phyloP scores from a whole-genome alignment of 768 basidiomycete genomes.

The Solioccasus polychromus region DNA sequence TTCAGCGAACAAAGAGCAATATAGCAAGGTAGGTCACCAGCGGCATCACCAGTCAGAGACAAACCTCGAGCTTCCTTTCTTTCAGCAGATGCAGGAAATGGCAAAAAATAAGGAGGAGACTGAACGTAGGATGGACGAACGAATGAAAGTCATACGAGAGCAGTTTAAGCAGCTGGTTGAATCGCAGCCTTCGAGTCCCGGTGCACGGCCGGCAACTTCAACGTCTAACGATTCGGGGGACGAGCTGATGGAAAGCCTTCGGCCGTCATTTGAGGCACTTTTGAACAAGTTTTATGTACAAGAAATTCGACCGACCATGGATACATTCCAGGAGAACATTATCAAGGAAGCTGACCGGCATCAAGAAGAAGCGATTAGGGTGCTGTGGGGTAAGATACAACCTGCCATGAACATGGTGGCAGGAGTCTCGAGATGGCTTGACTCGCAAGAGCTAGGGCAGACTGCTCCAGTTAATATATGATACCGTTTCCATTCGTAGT shows the following conservation, averaged over 20 bases:
- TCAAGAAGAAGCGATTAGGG: slow-evolving; percentile 21
- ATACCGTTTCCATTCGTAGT: too few species aligned
- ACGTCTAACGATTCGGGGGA: slow-evolving; percentile 3
- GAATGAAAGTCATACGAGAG: slow-evolving; percentile 13
- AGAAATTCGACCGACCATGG: slow-evolving; percentile 21
- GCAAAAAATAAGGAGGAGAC: slow-evolving; percentile 9
- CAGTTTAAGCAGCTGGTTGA: slow-evolving; percentile 17
- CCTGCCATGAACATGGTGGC: slow-evolving; percentile 33
- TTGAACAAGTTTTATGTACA: slow-evolving; percentile 23
- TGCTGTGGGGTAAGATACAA: slow-evolving; percentile 27
- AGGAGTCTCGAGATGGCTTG: slow-evolving; percentile 29
- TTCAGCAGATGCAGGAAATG: slow-evolving; percentile 19
- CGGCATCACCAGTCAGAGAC: not conserved
- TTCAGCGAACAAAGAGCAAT: slow-evolving; percentile 10
- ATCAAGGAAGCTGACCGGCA: slow-evolving; percentile 16
- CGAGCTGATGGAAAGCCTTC: slow-evolving; percentile 18
- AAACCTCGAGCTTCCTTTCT: slow-evolving; percentile 3
- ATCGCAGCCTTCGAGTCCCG: slow-evolving; percentile 2
- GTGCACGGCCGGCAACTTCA: not conserved
- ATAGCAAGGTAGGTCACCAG: slow-evolving; percentile 16
- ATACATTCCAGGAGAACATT: slow-evolving; percentile 8
- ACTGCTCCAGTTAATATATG: slow-evolving; percentile 18
- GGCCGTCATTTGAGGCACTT: slow-evolving; percentile 15
- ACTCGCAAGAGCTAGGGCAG: slow-evolving; percentile 25
- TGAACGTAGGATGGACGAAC: slow-evolving; percentile 12